A percentile compares a stretch with the other conserved stretches of the same genome.
Evolutionary conservation across 805 yeast species (phyloP).

Genomic region (Torulaspora franciscae): DNA sequence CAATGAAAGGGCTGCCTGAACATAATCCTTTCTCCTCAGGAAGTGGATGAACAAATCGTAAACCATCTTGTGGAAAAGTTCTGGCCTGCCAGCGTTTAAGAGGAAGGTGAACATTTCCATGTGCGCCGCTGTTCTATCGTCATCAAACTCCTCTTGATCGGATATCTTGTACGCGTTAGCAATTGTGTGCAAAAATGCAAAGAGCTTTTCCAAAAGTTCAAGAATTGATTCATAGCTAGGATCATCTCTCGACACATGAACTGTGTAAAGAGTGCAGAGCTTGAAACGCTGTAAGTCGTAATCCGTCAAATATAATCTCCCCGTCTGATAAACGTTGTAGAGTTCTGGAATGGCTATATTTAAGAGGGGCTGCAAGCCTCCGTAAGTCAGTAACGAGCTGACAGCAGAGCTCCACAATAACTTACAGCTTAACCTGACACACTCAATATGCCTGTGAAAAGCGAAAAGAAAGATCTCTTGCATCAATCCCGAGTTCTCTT

Average conservation of each 20-base stretch:
- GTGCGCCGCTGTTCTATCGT: conserved; percentile 76
- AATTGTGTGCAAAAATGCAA: conserved; percentile 59
- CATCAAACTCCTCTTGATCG: conserved; percentile 75
- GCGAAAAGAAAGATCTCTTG: conserved; percentile 62
- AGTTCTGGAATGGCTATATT: conserved; percentile 26
- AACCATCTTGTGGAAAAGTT: conserved; percentile 72
- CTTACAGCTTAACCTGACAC: conserved; percentile 59
- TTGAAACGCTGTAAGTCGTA: conserved; percentile 23
- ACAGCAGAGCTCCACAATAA: conserved; percentile 62
- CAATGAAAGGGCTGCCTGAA: conserved; percentile 79
- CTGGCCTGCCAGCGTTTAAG: conserved; percentile 73
- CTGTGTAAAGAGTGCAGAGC: conserved; percentile 16
- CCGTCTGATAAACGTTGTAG: conserved; percentile 26
- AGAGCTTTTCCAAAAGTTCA: conserved; percentile 48
- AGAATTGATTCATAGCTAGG: conserved; percentile 50
- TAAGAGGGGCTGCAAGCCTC: conserved; percentile 18
- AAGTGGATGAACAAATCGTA: conserved; percentile 67
- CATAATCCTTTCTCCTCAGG: conserved; percentile 52
- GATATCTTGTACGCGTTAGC: conserved; percentile 72
- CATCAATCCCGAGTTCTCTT: conserved; percentile 54
- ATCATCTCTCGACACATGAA: conserved; percentile 48
- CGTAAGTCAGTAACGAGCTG: conserved; percentile 18
- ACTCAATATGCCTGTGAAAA: conserved; percentile 57
- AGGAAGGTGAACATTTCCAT: conserved; percentile 71
- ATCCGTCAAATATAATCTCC: conserved; percentile 24